Conservation (phyloP, 495 filamentous ascomycete species). For the Venustampulla echinocandica region DNA sequence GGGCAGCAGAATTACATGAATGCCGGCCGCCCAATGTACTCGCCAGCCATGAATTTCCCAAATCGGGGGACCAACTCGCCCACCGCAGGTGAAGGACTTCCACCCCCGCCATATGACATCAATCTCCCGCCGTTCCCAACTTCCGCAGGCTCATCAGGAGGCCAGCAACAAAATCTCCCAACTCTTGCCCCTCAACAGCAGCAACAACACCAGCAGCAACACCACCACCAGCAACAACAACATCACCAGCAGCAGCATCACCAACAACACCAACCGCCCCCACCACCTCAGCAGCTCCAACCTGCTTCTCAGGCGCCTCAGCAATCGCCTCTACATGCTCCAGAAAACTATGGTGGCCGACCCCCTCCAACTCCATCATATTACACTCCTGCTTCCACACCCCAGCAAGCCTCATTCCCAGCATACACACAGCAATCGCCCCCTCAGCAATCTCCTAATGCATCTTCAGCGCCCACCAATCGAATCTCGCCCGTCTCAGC, state of each 20-base stretch:
- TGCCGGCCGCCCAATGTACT: conserved; percentile 27
- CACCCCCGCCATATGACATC: conserved; percentile 52
- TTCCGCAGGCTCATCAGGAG: conserved; percentile 25
- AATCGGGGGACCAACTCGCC: conserved; percentile 36
- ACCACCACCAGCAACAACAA: conserved; percentile 14
- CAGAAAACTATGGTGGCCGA: conserved; percentile 54
- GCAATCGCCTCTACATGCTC: conserved; percentile 48
- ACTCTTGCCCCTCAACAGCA: conserved; percentile 16
- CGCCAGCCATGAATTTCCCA: conserved; percentile 22
- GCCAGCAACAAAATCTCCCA: conserved; percentile 18
- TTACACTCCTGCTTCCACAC: conserved; percentile 53
- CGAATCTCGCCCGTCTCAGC: conserved; percentile 47
- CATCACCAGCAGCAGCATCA: conserved; percentile 18
- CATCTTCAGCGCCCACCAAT: conserved; percentile 42
- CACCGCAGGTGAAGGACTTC: conserved; percentile 36
- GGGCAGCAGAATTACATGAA: conserved; percentile 34
- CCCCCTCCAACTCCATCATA: conserved; percentile 51
- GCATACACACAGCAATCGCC: conserved; percentile 49
- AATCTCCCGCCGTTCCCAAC: conserved; percentile 52
- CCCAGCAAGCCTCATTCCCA: conserved; percentile 52
- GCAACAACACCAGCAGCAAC: conserved; percentile 16
- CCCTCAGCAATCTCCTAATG: conserved; percentile 50
- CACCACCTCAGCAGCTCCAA: conserved; percentile 14
- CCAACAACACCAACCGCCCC: conserved; percentile 12
- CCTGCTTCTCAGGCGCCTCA: conserved; percentile 47